Evolutionary conservation across 202 grass and related monocot species (phyloP).

Genomic region (Schoenoplectus triqueter): DNA sequence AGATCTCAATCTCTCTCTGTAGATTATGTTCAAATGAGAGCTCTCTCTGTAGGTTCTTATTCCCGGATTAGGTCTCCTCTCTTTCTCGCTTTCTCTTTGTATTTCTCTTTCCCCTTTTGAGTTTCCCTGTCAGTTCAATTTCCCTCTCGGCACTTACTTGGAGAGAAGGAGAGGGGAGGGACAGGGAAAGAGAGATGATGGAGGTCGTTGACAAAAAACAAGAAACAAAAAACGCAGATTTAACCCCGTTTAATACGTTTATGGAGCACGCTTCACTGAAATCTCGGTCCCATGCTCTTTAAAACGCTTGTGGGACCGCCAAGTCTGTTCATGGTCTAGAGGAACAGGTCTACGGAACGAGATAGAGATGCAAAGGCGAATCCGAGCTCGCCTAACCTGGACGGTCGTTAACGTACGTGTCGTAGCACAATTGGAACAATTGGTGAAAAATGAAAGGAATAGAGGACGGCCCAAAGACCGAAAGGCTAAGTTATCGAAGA

Average conservation of each 20-base stretch:
- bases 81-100: constrained; percentile 1
- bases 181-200: background rate
- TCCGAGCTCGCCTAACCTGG: constrained; percentile 3
- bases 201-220: constrained; percentile 8
- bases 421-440: background rate
- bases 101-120: background rate
- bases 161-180: constrained; percentile 5
- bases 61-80: background rate
- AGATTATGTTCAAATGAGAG: background rate
- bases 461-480: background rate
- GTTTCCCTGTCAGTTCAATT: constrained; percentile 25
- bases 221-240: background rate
- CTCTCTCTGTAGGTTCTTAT: background rate
- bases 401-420: constrained; percentile 27
- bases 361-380: background rate
- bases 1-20: constrained; percentile 14
- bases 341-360: background rate
- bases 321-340: background rate
- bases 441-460: background rate
- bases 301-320: background rate
- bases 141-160: constrained; percentile 5
- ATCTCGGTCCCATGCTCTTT: background rate
- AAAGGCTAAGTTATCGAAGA: constrained; percentile 1
- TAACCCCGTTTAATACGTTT: background rate
- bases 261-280: background rate